Evolutionary conservation across 495 filamentous ascomycete species (phyloP).

Genomic region (Darksidea phi): DNA sequence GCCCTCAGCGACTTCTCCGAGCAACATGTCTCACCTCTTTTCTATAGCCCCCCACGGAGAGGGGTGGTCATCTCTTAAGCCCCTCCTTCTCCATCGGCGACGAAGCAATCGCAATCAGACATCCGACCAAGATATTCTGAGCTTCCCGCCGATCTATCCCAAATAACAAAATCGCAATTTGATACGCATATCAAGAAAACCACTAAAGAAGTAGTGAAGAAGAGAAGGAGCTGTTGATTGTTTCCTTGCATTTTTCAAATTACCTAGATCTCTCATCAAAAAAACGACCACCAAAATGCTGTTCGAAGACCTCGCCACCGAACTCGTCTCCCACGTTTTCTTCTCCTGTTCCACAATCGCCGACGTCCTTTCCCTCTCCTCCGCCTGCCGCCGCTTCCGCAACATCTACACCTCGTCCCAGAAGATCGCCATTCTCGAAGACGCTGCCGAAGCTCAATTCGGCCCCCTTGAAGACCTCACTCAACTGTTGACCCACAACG

Average conservation of each 20-base stretch:
- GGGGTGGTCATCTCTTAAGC: slow-evolving; percentile 64
- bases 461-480: slow-evolving; percentile 60
- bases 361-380: slow-evolving; percentile 56
- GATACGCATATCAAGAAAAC: slow-evolving; percentile 8
- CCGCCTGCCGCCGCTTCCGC: slow-evolving; percentile 56
- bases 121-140: slow-evolving; percentile 25
- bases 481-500: slow-evolving; percentile 60
- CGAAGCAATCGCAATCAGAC: slow-evolving; percentile 39
- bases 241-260: slow-evolving; percentile 8
- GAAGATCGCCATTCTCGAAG: slow-evolving; percentile 54
- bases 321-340: slow-evolving; percentile 63
- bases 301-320: slow-evolving; percentile 55
- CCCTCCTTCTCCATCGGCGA: slow-evolving; percentile 40
- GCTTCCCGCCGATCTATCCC: slow-evolving; percentile 21
- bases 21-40: slow-evolving; percentile 46
- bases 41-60: slow-evolving; percentile 64
- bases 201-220: slow-evolving; percentile 36
- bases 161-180: background rate
- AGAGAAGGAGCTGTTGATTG: slow-evolving; percentile 11
- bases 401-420: slow-evolving; percentile 53
- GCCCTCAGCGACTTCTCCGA: slow-evolving; percentile 32
- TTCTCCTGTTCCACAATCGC: slow-evolving; percentile 52
- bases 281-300: slow-evolving; percentile 45
- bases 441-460: slow-evolving; percentile 57
- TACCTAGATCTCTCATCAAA: background rate